phyloP scores from a whole-genome alignment of 768 basidiomycete species.

The Tulasnella sp. region DNA sequence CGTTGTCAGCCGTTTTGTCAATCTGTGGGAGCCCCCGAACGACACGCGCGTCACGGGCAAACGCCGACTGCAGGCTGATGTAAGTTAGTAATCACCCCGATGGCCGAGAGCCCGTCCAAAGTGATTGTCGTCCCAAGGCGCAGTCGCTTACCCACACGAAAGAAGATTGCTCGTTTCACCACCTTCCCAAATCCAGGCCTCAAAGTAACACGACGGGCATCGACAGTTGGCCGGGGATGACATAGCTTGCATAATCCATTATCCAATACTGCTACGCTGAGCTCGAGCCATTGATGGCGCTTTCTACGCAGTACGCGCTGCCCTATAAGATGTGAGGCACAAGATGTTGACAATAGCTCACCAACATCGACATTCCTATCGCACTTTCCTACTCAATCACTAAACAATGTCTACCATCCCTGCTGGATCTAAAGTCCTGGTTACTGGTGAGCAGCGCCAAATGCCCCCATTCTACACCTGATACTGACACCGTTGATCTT shows the following conservation, averaged over 20 bases:
- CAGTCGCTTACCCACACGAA: neutral
- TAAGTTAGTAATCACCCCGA: neutral
- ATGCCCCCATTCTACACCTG: neutral
- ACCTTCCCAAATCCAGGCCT: neutral
- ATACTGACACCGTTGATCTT: neutral
- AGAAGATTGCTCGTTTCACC: neutral
- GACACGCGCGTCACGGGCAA: too few species aligned
- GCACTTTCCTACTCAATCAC: neutral
- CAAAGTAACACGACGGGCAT: neutral
- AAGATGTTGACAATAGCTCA: neutral
- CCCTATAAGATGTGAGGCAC: too few species aligned
- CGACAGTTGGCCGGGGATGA: neutral
- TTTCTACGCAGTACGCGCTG: too few species aligned
- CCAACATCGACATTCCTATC: neutral
- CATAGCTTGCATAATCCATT: neutral
- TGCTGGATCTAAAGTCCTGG: neutral
- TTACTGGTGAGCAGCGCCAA: neutral
- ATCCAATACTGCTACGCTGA: neutral
- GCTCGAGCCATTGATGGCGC: too few species aligned
- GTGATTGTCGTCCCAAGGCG: neutral
- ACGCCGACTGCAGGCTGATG: too few species aligned
- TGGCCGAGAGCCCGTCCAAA: neutral
- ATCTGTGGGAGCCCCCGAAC: too few species aligned
- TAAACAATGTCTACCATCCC: neutral
- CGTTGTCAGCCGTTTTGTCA: too few species aligned